A percentile compares a stretch with the other conserved stretches of the same genome.
These are phyloP conservation scores for Globisporangium sylvaticum DNA, from an alignment of 352 stramenopile genomes.

Conservation along the genomic window DNA sequence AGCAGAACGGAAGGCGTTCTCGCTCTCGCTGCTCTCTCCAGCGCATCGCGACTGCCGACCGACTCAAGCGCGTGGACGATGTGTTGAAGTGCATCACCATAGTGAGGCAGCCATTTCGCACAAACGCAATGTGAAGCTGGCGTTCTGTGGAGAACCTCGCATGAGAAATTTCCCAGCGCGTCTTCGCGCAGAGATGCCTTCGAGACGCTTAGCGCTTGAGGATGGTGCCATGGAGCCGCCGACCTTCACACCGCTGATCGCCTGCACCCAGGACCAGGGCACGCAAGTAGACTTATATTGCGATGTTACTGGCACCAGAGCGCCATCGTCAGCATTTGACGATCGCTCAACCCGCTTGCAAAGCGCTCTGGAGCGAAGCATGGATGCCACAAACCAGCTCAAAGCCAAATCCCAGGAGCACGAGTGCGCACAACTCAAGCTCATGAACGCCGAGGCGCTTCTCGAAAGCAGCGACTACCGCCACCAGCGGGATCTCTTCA, in stretches of 20 bases:
- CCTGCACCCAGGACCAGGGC: slow-evolving; percentile 23
- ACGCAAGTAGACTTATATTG: slow-evolving; percentile 27
- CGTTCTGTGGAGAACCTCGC: slow-evolving; percentile 16
- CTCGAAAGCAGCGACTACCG: slow-evolving; percentile 20
- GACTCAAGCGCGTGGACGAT: slow-evolving; percentile 1
- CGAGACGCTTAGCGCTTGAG: slow-evolving; percentile 3
- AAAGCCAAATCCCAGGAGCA: slow-evolving; percentile 37
- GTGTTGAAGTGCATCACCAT: neutral
- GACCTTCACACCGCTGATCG: slow-evolving; percentile 25
- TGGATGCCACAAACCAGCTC: slow-evolving; percentile 33
- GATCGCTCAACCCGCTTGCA: slow-evolving; percentile 18
- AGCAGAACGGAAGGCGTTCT: slow-evolving; percentile 9
- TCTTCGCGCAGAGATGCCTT: slow-evolving; percentile 24
- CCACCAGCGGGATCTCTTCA: slow-evolving; percentile 19
- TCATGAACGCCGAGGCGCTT: slow-evolving; percentile 23
- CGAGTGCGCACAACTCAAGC: slow-evolving; percentile 31
- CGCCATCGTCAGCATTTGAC: neutral
- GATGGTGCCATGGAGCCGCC: slow-evolving; percentile 1
- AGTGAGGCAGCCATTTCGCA: neutral
- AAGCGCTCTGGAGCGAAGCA: slow-evolving; percentile 31
- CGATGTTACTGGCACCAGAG: neutral
- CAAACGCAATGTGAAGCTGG: slow-evolving; percentile 24
- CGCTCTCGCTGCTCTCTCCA: slow-evolving; percentile 33
- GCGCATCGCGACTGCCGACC: slow-evolving; percentile 22
- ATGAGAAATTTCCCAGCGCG: slow-evolving; percentile 24